Base-by-base conservation (phyloP, 768 basidiomycete species). In the Pisolithus orientalis region DNA sequence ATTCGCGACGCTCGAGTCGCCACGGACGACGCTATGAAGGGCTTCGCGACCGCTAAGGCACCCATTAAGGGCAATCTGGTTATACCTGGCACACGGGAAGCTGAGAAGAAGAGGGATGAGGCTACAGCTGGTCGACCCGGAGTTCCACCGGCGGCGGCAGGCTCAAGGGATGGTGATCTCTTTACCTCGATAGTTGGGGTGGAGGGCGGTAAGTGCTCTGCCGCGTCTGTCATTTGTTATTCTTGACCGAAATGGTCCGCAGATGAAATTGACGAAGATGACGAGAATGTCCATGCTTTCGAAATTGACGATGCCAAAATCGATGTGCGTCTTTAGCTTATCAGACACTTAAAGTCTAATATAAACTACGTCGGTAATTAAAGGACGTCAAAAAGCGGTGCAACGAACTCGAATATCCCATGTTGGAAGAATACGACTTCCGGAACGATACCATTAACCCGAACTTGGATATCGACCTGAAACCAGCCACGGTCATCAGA, bases 401-500 rank as follows among this genome's bases (percentile, higher is more conserved):
- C 65, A 94, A 94, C 62, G 95, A 96, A 60, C 79, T 98, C 38
- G 94, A 98, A 65, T 92, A 94, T 58, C 96, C 96, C 7, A 96
- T 97, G 85, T 77, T 99, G 42, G 96, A 99, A 67, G 96, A 99
- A 71, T 99, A 99, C 65, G 96, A 99, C 69, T 99, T 98, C 76
- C 79, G 94, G 40, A 95, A 98, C 64, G 96, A 99, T 66, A 93
- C 90, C 0, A 74, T 94, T 59, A 99, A 99, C 65, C 82, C 96
- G 28, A 95, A 97, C 69, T 78, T 99, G 43, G 96, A 99, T 65
- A 99, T 99, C 52, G 96, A 99, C 69, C 80, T 99, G 50, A 99
- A 99, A 67, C 96, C 96, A 3, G 89, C 93, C 34, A 98, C 96
- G 2, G 88, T 95, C 55, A 96, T 99, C 65, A 81, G 96, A 50